Evolutionary conservation across 2,329 filamentous ascomycete genomes (phyloP), one percentile per base, ranked within the genome.

Genomic region (Claviceps digitariae): DNA sequence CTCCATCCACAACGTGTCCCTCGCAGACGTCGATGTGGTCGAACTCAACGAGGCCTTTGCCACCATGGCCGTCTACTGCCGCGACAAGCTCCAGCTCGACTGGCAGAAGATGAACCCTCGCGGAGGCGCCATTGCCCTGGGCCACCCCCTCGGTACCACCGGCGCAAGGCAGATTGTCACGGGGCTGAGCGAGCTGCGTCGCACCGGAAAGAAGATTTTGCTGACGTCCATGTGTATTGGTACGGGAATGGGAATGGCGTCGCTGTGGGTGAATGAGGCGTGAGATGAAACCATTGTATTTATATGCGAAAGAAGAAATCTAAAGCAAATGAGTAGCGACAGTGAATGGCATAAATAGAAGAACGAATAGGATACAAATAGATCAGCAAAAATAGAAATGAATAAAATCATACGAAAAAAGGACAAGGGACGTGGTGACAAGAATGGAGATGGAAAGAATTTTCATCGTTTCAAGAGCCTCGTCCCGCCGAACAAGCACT

Each of bases 21-120:
- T 95, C 52, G 79, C 84, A 55, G 93, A 97, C 62, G 80, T 93
- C 57, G 93, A 98, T 65, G 78, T 97, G 38, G 77, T 91, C 61
- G 93, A 97, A 78, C 72, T 98, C 66, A 98, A 98, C 74, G 93
- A 98, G 78, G 93, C 93, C 1, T 98, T 98, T 64, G 91, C 90
- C 23, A 93, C 87, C 51, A 97, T 97, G 93, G 90, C 89, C 1
- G 90, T 96, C 31, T 97, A 96, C 79, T 95, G 90, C 72, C 73
- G 86, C 53, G 77, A 89, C 63, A 81, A 74, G 59, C 76, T 93
- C 50, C 80, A 80, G 59, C 73, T 91, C 50, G 83, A 87, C 65
- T 79, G 78, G 69, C 69, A 77, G 62, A 91, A 90, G 80, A 79
- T 93, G 77, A 93, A 93, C 72, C 78, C 84, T 27, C 77, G 86